Evolutionary conservation across 2,329 filamentous ascomycete species (phyloP), one percentile per base, ranked within the genome.

Genomic region (Pseudogymnoascus sp.): DNA sequence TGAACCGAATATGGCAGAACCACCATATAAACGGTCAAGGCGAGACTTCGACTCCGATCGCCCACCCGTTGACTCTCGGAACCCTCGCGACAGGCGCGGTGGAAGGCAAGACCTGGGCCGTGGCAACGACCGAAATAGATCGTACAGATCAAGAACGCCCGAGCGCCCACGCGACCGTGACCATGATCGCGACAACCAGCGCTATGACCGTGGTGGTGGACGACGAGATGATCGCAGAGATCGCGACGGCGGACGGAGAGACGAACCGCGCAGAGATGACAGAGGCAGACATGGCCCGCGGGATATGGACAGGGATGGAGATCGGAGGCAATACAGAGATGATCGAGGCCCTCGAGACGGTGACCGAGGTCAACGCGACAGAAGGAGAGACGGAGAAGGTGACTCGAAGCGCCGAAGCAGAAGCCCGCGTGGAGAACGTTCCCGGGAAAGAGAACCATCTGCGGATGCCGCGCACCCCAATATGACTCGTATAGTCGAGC

Each of bases 21-120:
- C 79, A 67, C 77, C 82, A 65, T 73, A 79, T 61, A 82, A 82
- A 71, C 80, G 81, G 60, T 72, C 78, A 18, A 71, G 75, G 37
- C 75, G 76, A 83, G 61, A 85, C 84, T 78, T 9, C 78, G 59
- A 38, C 62, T 60, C 46, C 25, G 31, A 56, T 18, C 49, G 61
- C 18, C 3, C 61, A 25, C 18, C 61, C 18, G 61, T 36, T 21
- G 49, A 42, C 31, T 37, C 61, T 25, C 61, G 49, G 8, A 46
- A 63, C 16, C 14, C 61, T 23, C 53, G 66, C 34, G 71, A 72
- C 18, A 67, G 69, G 28, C 67, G 68, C 75, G 77, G 67, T 8
- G 75, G 77, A 31, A 75, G 74, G 67, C 72, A 75, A 46, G 63
- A 71, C 62, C 9, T 67, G 49, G 68, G 66, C 36, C 66, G 69